A percentile compares a stretch with the other conserved stretches of the same genome.
phyloP scores from a whole-genome alignment of 2,329 filamentous ascomycete species.

The Pleoardoris graminearum region DNA sequence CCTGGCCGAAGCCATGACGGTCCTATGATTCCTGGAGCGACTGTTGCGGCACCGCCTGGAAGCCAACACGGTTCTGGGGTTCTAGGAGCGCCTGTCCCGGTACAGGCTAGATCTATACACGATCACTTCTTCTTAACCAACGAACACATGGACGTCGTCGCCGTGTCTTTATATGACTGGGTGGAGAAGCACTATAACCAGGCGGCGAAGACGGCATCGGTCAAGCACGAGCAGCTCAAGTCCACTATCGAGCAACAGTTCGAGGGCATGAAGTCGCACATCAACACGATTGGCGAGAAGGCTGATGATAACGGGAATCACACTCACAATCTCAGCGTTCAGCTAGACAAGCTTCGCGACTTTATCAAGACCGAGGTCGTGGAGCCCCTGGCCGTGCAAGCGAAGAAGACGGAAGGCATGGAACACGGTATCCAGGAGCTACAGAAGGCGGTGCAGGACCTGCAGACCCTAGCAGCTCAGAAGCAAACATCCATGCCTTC shows the following conservation, averaged over 20 bases:
- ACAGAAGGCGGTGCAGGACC: constrained; percentile 26
- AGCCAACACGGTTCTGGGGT: too few relatives aligned
- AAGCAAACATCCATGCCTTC: constrained; percentile 12
- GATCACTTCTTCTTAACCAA: too few relatives aligned
- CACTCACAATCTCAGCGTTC: constrained; percentile 23
- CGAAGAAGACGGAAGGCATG: constrained; percentile 28
- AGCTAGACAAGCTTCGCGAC: constrained; percentile 31
- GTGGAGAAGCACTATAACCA: constrained; percentile 22
- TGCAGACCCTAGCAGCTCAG: constrained; percentile 30
- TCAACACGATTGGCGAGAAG: constrained; percentile 29
- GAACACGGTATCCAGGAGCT: constrained; percentile 32
- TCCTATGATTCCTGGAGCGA: too few relatives aligned
- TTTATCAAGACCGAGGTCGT: constrained; percentile 33
- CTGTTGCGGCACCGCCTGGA: too few relatives aligned
- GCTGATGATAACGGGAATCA: constrained; percentile 22
- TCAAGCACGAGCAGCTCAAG: constrained; percentile 28
- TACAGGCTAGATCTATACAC: too few relatives aligned
- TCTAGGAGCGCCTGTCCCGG: too few relatives aligned
- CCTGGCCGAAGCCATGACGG: background rate
- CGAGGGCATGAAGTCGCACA: constrained; percentile 30
- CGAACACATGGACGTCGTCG: constrained; percentile 41
- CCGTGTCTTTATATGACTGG: constrained; percentile 32
- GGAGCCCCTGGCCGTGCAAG: constrained; percentile 26
- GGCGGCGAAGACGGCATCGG: constrained; percentile 10
- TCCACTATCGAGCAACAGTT: constrained; percentile 25